Percentiles rank a stretch among this genome's conserved stretches.
These are phyloP conservation scores for Fusarium sp. DNA, from an alignment of 2,329 filamentous ascomycete genomes.

Conservation along the genomic window DNA sequence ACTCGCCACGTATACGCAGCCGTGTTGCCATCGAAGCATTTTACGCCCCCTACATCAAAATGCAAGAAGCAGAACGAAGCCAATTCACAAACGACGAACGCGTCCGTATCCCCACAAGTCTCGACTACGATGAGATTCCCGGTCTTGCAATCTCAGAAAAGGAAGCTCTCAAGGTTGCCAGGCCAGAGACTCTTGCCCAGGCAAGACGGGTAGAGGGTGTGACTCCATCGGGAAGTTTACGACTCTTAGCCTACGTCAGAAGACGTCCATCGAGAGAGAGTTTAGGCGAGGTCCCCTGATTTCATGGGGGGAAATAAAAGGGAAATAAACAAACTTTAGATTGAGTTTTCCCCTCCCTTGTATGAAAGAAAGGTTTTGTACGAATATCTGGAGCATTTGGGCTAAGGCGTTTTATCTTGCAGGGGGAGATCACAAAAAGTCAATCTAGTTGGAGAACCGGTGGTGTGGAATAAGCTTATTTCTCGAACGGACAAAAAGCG, in stretches of 20 bases:
- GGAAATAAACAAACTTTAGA: background rate
- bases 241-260: conserved; percentile 73
- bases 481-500: background rate
- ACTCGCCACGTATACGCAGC: conserved; percentile 68
- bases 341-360: background rate
- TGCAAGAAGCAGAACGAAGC: conserved; percentile 75
- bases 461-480: background rate
- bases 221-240: conserved; percentile 70
- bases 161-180: conserved; percentile 74
- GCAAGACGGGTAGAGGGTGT: conserved; percentile 87
- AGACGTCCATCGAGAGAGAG: conserved; percentile 30
- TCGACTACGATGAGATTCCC: conserved; percentile 80
- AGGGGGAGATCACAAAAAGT: background rate
- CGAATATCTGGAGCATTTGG: background rate
- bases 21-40: conserved; percentile 84
- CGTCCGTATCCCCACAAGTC: conserved; percentile 75
- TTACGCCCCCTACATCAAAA: conserved; percentile 87
- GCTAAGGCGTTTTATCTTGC: background rate
- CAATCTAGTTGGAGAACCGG: background rate
- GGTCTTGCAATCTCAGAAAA: conserved; percentile 87
- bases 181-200: conserved; percentile 89
- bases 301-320: background rate
- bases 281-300: conserved; percentile 9
- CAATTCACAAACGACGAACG: conserved; percentile 82
- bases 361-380: background rate